phyloP scores from a whole-genome alignment of 805 yeast genomes.

The Candida gorgasii region DNA sequence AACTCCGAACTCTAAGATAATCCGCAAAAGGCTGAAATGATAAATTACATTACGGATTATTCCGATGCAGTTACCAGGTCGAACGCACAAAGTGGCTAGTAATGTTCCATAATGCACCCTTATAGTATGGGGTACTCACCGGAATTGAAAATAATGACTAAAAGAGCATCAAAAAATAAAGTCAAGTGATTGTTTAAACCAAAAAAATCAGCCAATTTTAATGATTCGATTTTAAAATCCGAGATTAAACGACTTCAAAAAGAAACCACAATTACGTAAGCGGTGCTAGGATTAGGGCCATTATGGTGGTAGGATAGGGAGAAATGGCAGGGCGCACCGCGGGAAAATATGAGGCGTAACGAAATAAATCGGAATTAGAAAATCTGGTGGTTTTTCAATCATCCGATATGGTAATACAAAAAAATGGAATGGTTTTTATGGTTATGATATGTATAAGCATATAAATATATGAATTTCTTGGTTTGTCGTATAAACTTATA shows the following conservation, averaged over 20 bases:
- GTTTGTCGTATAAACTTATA: too few species aligned
- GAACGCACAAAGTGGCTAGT: background rate
- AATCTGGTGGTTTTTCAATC: constrained; percentile 10
- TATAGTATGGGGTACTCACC: constrained; percentile 1
- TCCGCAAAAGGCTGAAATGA: background rate
- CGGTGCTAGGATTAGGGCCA: background rate
- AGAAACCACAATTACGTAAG: background rate
- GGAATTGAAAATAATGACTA: background rate
- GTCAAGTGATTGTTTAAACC: background rate
- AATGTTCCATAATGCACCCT: background rate
- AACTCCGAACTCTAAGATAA: background rate
- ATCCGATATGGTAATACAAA: constrained; percentile 7
- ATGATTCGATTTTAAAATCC: constrained; percentile 6
- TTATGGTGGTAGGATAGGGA: background rate
- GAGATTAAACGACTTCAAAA: background rate
- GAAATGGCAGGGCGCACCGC: background rate
- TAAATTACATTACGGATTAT: background rate
- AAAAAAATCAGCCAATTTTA: constrained; percentile 8
- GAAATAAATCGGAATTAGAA: constrained; percentile 5
- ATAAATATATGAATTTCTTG: background rate
- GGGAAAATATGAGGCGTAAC: background rate
- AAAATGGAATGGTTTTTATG: constrained; percentile 7
- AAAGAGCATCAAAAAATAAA: background rate
- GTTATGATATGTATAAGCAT: constrained; percentile 2
- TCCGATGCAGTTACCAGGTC: constrained; percentile 1